phyloP scores from a whole-genome alignment of 352 stramenopile species.

The Blastocystis hominis region DNA sequence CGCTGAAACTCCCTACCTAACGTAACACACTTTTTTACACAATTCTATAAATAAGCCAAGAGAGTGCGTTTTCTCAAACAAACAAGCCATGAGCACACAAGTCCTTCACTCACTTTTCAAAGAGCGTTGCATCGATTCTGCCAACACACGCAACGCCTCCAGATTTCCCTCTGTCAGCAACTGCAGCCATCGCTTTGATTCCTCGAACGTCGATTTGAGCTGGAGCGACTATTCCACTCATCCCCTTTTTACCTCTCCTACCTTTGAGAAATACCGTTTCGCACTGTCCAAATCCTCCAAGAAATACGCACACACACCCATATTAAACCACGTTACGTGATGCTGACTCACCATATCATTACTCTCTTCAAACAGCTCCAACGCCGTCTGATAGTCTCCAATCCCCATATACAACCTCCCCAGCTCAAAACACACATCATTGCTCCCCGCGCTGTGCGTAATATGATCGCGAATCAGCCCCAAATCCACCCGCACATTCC shows the following conservation, averaged over 20 bases:
- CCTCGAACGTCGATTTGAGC: conserved; percentile 34
- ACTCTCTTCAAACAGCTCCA: conserved; percentile 36
- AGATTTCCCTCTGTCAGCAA: neutral
- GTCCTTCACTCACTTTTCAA: neutral
- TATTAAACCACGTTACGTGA: conserved; percentile 58
- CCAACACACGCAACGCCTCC: neutral
- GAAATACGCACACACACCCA: conserved; percentile 40
- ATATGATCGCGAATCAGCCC: conserved; percentile 37
- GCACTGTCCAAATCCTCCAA: neutral
- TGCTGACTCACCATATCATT: conserved; percentile 38
- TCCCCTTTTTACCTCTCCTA: neutral
- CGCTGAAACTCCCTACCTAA: conserved; percentile 8
- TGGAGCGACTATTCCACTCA: conserved; percentile 15
- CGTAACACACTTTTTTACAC: neutral
- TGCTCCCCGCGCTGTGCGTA: neutral
- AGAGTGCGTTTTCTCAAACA: neutral
- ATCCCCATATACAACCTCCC: conserved; percentile 57
- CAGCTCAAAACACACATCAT: conserved; percentile 55
- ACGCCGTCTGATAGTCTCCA: conserved; percentile 14
- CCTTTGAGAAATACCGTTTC: neutral
- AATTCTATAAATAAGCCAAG: neutral
- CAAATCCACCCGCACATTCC: conserved; percentile 42
- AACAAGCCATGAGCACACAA: neutral
- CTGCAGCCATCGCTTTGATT: conserved; percentile 12
- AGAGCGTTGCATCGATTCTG: neutral